Evolutionary conservation across 495 filamentous ascomycete species (phyloP), one percentile per base, ranked within the genome.

Genomic region (Penicillium cosmopolitanum): DNA sequence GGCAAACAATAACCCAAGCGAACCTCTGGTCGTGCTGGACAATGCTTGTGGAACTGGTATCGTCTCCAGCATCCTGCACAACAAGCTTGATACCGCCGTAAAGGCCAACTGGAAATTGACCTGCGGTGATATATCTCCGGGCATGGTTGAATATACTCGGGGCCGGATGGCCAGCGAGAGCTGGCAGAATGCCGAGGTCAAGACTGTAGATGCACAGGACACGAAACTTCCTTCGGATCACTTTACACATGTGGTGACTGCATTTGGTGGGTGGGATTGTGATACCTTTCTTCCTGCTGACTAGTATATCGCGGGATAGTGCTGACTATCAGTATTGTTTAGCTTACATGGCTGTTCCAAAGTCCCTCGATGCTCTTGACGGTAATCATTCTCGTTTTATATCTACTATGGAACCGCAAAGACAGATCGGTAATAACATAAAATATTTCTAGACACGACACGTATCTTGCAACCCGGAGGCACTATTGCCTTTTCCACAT

Each of bases 1-100:
- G 7, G 57, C 67, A n/a, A 64, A 63, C 18, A 48, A 60, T 18
- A 55, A 54, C 16, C 64, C 55, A 10, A 46, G 65, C 40, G 54
- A 58, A 11, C 58, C 66, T n/a, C 60, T 73, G 1, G 59, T 71
- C 11, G 63, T 79, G 15, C 56, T 80, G 16, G 77, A 80, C 40
- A 73, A 74, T 56, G 77, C 73, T 5, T 80, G 75, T 48, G 76
- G 77, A n/a, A 73, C 75, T 25, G 76, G 75, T 0, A 65, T 80
- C 40, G 61, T 78, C 16, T 70, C 74, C 8, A 66, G 63, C 18
- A 52, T 62, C 5, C 65, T 79, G 8, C 56, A 76, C 16, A 31
- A 50, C 2, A 56, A 63, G 9, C 42, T 80, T 9, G 62, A 66
- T 25, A 53, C 57, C 4, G 11, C 60, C 9, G 51, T 50, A n/a